Evolutionary conservation across 805 yeast species (phyloP), one percentile per base, ranked within the genome.

Genomic region (Saccharomyces eubayanus): DNA sequence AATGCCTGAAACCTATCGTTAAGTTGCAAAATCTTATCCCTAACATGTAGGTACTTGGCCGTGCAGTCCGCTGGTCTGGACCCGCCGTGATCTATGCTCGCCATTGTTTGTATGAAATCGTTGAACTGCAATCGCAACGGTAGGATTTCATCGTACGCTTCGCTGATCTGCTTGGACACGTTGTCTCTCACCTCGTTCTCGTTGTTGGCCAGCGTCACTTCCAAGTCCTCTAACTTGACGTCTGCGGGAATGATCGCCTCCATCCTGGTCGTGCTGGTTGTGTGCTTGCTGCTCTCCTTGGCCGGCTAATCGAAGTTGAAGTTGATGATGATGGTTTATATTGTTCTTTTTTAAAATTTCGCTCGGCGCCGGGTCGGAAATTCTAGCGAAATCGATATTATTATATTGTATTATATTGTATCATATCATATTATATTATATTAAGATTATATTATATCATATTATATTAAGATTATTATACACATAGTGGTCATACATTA

Each of bases 91-190:
- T 60, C 64, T n/a, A 62, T 48, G n/a, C 49, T 56, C 1, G 70
- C 59, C 55, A 67, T 50, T 9, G 58, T 54, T 46, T 58, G 62
- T 21, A 66, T 51, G 27, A 66, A 62, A 10, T 63, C 69, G 51
- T 64, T 66, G 40, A 67, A 62, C 43, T 58, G 58, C 14, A 64
- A 48, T 29, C 63, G 47, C 55, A 61, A 36, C 24, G 43, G 43
- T 16, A 36, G 24, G 8, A 36, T 36, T 36, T 36, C 43, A 16
- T 36, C 43, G 11, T 21, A 21, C 8, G 43, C 43, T 11, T 36
- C 43, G 24, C 20, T 16, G 43, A 36, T 36, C 11, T 36, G 24
- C 9, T 36, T 36, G 20, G 24, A 36, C 24, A 36, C 43, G 21
- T 16, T 36, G 43, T 36, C 43, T 16, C 43, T 16, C 5, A 11